These are phyloP conservation scores for Globisporangium paroecandrum DNA, from an alignment of 352 stramenopile species.

Conservation along the genomic window DNA sequence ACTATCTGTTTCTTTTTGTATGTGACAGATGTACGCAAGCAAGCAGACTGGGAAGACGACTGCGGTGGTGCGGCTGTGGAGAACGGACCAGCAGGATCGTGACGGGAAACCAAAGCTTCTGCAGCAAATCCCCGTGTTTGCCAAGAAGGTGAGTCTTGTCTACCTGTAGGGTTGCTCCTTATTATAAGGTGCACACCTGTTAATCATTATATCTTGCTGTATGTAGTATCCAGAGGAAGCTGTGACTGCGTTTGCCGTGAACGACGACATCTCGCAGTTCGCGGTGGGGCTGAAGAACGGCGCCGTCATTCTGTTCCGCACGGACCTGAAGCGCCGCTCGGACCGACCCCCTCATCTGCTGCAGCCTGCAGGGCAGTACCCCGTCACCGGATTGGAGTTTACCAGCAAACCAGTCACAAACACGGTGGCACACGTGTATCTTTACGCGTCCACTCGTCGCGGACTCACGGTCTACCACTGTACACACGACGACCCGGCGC, in stretches of 20 bases:
- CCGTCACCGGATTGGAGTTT: slow-evolving; percentile 75
- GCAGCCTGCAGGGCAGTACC: slow-evolving; percentile 75
- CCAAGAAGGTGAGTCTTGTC: slow-evolving; percentile 50
- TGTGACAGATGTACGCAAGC: slow-evolving; percentile 51
- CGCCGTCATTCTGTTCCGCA: slow-evolving; percentile 79
- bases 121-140: slow-evolving; percentile 82
- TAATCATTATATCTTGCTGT: background rate
- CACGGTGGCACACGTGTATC: slow-evolving; percentile 60
- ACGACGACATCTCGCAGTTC: slow-evolving; percentile 80
- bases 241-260: slow-evolving; percentile 83
- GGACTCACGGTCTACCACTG: slow-evolving; percentile 85
- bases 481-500: slow-evolving; percentile 73
- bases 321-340: slow-evolving; percentile 71
- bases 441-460: slow-evolving; percentile 76
- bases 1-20: background rate
- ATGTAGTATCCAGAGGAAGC: slow-evolving; percentile 76
- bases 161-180: background rate
- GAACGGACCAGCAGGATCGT: slow-evolving; percentile 85
- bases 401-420: slow-evolving; percentile 72
- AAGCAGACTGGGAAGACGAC: slow-evolving; percentile 67
- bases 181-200: background rate
- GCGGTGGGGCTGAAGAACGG: slow-evolving; percentile 80
- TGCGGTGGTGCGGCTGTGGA: slow-evolving; percentile 81
- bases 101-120: slow-evolving; percentile 84
- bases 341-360: slow-evolving; percentile 68